Evolutionary conservation across 768 basidiomycete genomes (phyloP).

Genomic region (Hypholoma fasciculare): DNA sequence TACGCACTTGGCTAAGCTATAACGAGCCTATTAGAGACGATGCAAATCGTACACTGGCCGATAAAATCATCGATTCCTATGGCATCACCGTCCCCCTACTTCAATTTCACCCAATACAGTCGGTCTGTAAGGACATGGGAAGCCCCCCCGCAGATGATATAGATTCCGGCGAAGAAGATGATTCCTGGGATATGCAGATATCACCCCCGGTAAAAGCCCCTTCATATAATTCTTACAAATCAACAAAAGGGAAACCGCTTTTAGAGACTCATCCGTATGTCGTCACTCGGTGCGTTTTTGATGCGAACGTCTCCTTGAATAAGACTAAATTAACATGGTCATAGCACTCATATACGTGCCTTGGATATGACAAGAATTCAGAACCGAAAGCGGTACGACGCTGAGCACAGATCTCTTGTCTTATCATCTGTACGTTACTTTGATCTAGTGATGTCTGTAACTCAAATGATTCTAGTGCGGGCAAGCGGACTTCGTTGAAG

Average conservation of each 20-base stretch:
- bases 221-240: conserved; percentile 4
- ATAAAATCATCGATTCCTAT: conserved; percentile 33
- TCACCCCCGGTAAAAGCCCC: background rate
- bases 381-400: conserved; percentile 28
- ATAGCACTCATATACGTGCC: conserved; percentile 33
- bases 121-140: conserved; percentile 15
- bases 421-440: conserved; percentile 17
- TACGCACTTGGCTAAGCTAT: background rate
- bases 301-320: background rate
- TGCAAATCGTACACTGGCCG: conserved; percentile 13
- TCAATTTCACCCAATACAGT: conserved; percentile 29
- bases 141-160: background rate
- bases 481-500: conserved; percentile 12
- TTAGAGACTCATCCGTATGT: conserved; percentile 33
- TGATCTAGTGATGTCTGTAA: background rate
- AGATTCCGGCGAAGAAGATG: conserved; percentile 5
- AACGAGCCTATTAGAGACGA: background rate
- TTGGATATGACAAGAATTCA: conserved; percentile 30
- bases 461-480: background rate
- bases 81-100: conserved; percentile 33
- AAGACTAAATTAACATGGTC: background rate
- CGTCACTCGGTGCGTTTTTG: conserved; percentile 27
- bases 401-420: conserved; percentile 22
- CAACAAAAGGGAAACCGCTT: conserved; percentile 16
- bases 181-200: conserved; percentile 5